Base-by-base conservation (phyloP, 768 basidiomycete genomes). In the Lactifluus piperatus region DNA sequence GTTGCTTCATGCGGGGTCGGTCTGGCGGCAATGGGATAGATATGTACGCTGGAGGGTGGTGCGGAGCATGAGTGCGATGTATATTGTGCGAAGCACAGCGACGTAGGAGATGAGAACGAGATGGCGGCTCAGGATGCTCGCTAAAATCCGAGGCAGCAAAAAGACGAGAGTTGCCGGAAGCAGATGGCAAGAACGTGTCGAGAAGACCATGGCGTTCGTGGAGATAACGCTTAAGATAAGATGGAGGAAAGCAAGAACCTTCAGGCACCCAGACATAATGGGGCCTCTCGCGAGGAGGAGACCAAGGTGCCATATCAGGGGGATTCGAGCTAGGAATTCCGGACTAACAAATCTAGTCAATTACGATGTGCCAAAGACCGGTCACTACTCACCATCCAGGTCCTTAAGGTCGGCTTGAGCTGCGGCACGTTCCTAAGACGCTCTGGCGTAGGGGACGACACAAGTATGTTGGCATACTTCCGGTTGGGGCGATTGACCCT, bases 171-270 rank as follows among this genome's bases (percentile, higher is more conserved):
- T n/a, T 18, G n/a, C 14, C 27, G 10, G 30, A 18, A 32, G 39
- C 32, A 41, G 47, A 45, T 52, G 30, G 24, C 26, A 5, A 8
- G 9, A 16, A 9, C 6, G 16, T 29, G 14, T 30, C 44, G 4
- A 22, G n/a, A 5, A 26, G 43, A 14, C 57, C 44, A 24, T 50
- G 53, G 9, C 51, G 62, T 34, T 39, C 54, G 4, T 39, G 49
- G 26, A 64, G 49, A 39, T 34, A 36, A 22, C 34, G 34, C 29
- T 46, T 43, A n/a, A 64, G 49, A 41, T 64, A 59, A 0, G 34
- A 49, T 30, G 64, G 64, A 57, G 64, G 64, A 51, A 64, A 63
- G 32, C 41, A 63, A 14, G 64, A 64, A 20, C 64, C 64, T 30
- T 64, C 64, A 22, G 64, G 62, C 1, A 58, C 54, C 64, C 64